These are phyloP conservation scores for Hyphodiscus sp. DNA, from an alignment of 2,329 filamentous ascomycete species.

Conservation along the genomic window DNA sequence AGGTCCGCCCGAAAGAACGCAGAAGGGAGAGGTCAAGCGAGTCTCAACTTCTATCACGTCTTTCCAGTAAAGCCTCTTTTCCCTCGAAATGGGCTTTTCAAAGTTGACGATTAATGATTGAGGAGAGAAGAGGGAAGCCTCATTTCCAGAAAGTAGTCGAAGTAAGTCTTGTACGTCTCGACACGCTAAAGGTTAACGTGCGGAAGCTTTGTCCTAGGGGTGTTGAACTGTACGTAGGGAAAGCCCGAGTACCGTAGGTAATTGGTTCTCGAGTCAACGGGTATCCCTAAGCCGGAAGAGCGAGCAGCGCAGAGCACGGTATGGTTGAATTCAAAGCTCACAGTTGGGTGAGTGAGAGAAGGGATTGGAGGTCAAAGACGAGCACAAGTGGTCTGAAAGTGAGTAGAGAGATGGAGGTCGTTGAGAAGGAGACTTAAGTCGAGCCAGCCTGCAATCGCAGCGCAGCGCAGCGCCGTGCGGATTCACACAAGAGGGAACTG, in stretches of 20 bases:
- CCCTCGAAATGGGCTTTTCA: neutral
- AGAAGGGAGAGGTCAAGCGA: neutral
- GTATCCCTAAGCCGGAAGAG: neutral
- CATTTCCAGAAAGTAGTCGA: neutral
- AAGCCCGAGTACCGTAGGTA: neutral
- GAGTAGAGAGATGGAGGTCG: too few species aligned
- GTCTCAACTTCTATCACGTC: neutral
- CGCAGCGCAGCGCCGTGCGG: neutral
- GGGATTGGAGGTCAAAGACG: too few species aligned
- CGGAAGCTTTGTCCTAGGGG: neutral
- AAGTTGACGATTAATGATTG: neutral
- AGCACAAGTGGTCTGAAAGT: too few species aligned
- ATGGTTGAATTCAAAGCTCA: neutral
- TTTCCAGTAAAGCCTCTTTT: neutral
- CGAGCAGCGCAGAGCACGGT: too few species aligned
- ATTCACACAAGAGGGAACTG: neutral
- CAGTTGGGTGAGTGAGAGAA: too few species aligned
- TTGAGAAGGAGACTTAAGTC: neutral
- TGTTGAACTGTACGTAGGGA: neutral
- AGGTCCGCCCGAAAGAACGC: neutral
- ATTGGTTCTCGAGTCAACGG: neutral
- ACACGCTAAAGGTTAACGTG: neutral
- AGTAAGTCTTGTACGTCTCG: neutral
- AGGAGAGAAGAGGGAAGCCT: neutral
- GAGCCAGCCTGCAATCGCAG: neutral